Evolutionary conservation across 1,284 basidiomycete species (phyloP).

Genomic region (Sporisorium iseilematis-ciliati): DNA sequence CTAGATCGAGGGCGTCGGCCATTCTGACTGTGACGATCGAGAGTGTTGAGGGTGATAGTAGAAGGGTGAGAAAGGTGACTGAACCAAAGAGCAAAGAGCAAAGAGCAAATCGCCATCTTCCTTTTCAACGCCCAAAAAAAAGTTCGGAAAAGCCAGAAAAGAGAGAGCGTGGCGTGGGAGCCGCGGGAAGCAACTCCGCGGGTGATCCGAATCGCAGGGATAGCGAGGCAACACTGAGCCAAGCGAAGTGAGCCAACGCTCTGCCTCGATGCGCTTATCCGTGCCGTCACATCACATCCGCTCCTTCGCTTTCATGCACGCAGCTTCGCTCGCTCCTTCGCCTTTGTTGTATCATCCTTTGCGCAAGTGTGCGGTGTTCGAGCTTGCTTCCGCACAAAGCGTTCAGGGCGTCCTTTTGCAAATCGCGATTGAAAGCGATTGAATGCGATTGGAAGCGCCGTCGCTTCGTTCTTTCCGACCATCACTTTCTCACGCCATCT

Average conservation of each 20-base stretch:
- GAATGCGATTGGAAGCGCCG: no score
- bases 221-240: no score
- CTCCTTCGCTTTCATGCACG: neutral
- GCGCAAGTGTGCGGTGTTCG: neutral
- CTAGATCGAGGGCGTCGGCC: slow-evolving; percentile 50
- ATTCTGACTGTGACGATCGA: slow-evolving; percentile 2
- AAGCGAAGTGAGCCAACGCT: slow-evolving; percentile 3
- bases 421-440: no score
- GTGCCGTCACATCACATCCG: neutral
- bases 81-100: neutral
- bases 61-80: slow-evolving; percentile 1
- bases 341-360: neutral
- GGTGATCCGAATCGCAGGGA: slow-evolving; percentile 7
- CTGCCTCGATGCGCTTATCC: neutral
- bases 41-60: neutral
- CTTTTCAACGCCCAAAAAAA: neutral
- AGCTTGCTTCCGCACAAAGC: slow-evolving; percentile 1
- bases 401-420: neutral
- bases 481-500: neutral
- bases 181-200: slow-evolving; percentile 17
- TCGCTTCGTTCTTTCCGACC: no score
- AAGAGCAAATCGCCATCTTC: neutral
- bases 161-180: neutral
- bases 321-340: neutral
- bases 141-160: neutral